Base-by-base conservation (phyloP, 805 yeast genomes). In the Cyberlindnera maclurae region DNA sequence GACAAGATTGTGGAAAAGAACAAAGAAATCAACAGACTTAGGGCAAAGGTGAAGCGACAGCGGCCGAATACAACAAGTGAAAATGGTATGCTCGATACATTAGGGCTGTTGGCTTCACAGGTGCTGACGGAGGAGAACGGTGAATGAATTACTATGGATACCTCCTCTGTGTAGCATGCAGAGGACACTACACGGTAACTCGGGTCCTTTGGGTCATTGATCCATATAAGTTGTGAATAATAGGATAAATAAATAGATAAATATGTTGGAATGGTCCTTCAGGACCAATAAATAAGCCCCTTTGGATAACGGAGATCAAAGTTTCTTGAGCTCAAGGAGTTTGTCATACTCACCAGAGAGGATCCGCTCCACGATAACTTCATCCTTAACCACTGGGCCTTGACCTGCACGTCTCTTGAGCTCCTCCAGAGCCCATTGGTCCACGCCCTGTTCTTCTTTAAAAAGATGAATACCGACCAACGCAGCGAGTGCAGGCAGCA, bases 341-440 rank as follows among this genome's bases (percentile, higher is more conserved):
- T 69, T 77, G 63, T 85, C 95, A 63, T 86, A 85, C 58, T 86
- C 93, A 43, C 95, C 95, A 42, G 79, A 74, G 55, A 85, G 70
- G 49, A 85, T 82, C 59, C 93, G 73, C 50, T 87, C 90, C 48
- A 86, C 79, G 44, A 85, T 80, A 53, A 82, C 67, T 48, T 78
- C 83, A 60, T 85, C 95, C 58, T 85, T 74, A 57, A 73, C 75
- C 56, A 70, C 71, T 46, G 75, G 67, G 49, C 75, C 75, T 58
- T 82, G 86, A 67, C 77, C 77, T 28, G 75, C 77, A 69, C 94
- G 80, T 59, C 81, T 71, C 53, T 84, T 69, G 60, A 85, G 73
- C 65, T 85, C 95, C 58, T 82, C 76, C 58, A 76, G 75, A 30
- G 95, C 95, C 95, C 95, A 85, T 52, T 78, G 84, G 43, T 71